Evolutionary conservation across 2,329 filamentous ascomycete species (phyloP).

Genomic region (Dryadomyces quercivorus): DNA sequence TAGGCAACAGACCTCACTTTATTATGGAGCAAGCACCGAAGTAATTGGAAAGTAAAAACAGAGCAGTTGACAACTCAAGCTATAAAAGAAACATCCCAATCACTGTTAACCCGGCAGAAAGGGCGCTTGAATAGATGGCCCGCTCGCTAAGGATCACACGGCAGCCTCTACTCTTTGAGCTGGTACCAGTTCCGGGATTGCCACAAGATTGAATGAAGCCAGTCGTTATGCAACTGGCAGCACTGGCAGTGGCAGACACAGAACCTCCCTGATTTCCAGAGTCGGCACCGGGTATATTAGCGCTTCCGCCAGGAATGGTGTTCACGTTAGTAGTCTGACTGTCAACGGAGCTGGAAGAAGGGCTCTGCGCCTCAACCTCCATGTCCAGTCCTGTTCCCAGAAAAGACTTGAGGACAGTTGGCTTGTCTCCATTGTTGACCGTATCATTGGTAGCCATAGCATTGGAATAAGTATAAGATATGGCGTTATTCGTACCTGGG

Average conservation of each 20-base stretch:
- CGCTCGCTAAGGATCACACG: slow-evolving; percentile 15
- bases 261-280: slow-evolving; percentile 3
- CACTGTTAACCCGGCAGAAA: slow-evolving; percentile 23
- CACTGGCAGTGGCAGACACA: not conserved
- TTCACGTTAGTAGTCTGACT: slow-evolving; percentile 9
- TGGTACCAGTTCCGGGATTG: slow-evolving; percentile 7
- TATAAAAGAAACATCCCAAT: slow-evolving; percentile 14
- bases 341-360: slow-evolving; percentile 4
- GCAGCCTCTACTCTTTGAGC: slow-evolving; percentile 19
- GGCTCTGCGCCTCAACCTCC: slow-evolving; percentile 27
- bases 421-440: slow-evolving; percentile 61
- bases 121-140: slow-evolving; percentile 21
- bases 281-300: slow-evolving; percentile 15
- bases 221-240: slow-evolving; percentile 21
- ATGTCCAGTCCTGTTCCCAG: slow-evolving; percentile 71
- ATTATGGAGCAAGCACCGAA: too few species aligned
- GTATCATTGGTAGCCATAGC: slow-evolving; percentile 59
- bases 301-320: slow-evolving; percentile 19
- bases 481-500: slow-evolving; percentile 57
- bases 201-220: slow-evolving; percentile 30
- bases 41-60: too few species aligned
- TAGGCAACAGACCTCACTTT: too few species aligned
- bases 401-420: slow-evolving; percentile 67
- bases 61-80: too few species aligned
- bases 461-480: slow-evolving; percentile 65